Evolutionary conservation across 768 basidiomycete genomes (phyloP).

Genomic region (Russula emetica): DNA sequence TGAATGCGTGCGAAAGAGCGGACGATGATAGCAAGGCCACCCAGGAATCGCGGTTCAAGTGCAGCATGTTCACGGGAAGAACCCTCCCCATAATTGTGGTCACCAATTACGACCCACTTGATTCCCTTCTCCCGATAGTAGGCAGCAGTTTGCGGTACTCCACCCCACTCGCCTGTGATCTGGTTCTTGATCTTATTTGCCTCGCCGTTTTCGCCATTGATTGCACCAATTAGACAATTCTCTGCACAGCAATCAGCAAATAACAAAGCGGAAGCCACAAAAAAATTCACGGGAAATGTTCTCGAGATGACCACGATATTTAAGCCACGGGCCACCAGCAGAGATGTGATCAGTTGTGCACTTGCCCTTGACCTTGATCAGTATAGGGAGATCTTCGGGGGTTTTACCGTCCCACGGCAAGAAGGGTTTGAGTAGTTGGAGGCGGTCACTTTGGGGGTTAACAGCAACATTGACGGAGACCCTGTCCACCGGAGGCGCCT

Average conservation of each 20-base stretch:
- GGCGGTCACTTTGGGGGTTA: conserved; percentile 78
- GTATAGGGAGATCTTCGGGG: conserved; percentile 78
- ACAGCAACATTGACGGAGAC: conserved; percentile 82
- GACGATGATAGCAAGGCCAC: conserved; percentile 92
- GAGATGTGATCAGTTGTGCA: conserved; percentile 98
- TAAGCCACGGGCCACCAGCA: conserved; percentile 98
- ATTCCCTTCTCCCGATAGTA: conserved; percentile 85
- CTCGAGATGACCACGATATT: conserved; percentile 97
- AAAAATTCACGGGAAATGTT: conserved; percentile 82
- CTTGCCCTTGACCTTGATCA: conserved; percentile 99
- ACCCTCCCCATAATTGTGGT: conserved; percentile 95
- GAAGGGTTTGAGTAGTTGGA: conserved; percentile 89
- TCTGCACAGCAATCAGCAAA: conserved; percentile 41
- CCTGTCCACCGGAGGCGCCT: conserved; percentile 85
- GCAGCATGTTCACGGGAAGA: conserved; percentile 98
- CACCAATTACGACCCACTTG: conserved; percentile 97
- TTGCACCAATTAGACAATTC: conserved; percentile 96
- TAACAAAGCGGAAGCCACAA: conserved; percentile 14
- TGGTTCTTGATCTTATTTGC: conserved; percentile 96
- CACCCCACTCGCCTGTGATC: conserved; percentile 76
- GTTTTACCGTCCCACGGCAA: conserved; percentile 90
- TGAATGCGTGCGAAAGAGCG: conserved; percentile 98
- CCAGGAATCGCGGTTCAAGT: conserved; percentile 91
- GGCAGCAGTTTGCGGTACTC: conserved; percentile 81
- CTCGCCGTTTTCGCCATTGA: conserved; percentile 92